These are phyloP conservation scores for Eruca vesicaria DNA, from an alignment of 441 rosid species.

Conservation along the genomic window DNA sequence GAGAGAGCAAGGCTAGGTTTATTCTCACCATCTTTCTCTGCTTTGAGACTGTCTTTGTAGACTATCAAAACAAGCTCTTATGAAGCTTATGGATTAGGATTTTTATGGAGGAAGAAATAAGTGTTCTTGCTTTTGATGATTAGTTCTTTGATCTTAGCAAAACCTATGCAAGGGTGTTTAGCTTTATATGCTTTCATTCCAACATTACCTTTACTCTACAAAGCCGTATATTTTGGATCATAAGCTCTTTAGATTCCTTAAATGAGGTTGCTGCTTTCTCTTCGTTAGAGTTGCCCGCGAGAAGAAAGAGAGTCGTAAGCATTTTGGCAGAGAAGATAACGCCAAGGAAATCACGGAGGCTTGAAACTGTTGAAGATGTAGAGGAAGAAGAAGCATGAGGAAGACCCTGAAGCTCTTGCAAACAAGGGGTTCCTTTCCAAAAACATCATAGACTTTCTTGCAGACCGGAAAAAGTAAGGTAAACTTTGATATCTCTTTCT, in stretches of 20 bases:
- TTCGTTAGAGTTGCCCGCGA: slow-evolving; percentile 54
- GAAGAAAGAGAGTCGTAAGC: slow-evolving; percentile 71
- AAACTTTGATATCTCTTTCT: neutral
- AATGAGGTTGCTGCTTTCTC: neutral
- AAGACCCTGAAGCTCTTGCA: slow-evolving; percentile 37
- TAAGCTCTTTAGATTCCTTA: neutral
- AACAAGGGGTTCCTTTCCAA: slow-evolving; percentile 74
- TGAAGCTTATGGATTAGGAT: slow-evolving; percentile 4
- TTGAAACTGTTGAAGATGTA: slow-evolving; percentile 30
- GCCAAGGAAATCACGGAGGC: slow-evolving; percentile 38
- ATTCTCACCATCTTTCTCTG: neutral
- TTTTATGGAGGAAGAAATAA: neutral
- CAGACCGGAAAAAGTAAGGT: slow-evolving; percentile 72
- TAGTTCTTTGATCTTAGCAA: neutral
- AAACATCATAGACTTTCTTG: slow-evolving; percentile 77
- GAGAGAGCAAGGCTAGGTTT: slow-evolving; percentile 69
- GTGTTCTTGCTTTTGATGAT: neutral
- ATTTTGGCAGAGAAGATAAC: slow-evolving; percentile 62
- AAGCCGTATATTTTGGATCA: neutral
- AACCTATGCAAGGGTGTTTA: neutral
- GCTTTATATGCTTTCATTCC: neutral
- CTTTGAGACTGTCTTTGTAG: neutral
- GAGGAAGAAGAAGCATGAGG: slow-evolving; percentile 38
- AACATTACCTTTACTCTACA: neutral
- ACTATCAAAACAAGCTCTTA: neutral